These are phyloP conservation scores for Rhizopogon rudus DNA, from an alignment of 768 basidiomycete genomes.

Conservation along the genomic window DNA sequence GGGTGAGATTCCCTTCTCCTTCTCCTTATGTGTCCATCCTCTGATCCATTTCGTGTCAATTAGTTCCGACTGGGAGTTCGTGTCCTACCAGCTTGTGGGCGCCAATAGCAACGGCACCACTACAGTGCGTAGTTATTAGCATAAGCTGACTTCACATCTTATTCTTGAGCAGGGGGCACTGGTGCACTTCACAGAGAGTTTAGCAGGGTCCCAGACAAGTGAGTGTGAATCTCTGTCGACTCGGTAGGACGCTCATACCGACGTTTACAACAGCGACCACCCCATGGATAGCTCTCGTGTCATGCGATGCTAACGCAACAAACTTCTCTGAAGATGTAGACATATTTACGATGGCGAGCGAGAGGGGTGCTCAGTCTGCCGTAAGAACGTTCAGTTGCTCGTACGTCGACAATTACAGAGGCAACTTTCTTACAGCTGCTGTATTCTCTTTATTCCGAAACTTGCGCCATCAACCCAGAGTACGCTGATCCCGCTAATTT, in stretches of 20 bases:
- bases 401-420: neutral
- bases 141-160: neutral
- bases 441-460: slow-evolving; percentile 67
- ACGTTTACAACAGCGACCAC: slow-evolving; percentile 47
- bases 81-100: slow-evolving; percentile 59
- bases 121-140: slow-evolving; percentile 38
- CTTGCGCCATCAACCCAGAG: slow-evolving; percentile 71
- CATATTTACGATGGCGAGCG: slow-evolving; percentile 76
- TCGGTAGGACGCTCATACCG: slow-evolving; percentile 2
- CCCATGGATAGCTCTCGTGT: slow-evolving; percentile 89
- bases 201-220: slow-evolving; percentile 42
- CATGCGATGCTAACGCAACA: slow-evolving; percentile 77
- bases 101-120: slow-evolving; percentile 43
- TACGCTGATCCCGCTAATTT: slow-evolving; percentile 62
- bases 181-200: slow-evolving; percentile 75
- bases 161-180: slow-evolving; percentile 57
- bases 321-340: slow-evolving; percentile 55
- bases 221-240: slow-evolving; percentile 14
- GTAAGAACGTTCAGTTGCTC: slow-evolving; percentile 35
- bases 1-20: slow-evolving; percentile 30
- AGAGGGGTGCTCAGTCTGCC: slow-evolving; percentile 76
- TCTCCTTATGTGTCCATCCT: slow-evolving; percentile 2
- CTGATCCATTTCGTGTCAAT: slow-evolving; percentile 4
- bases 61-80: slow-evolving; percentile 47
- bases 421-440: slow-evolving; percentile 46